Conservation (phyloP, 179 eudicot species). For the Monotropa hypopitys region DNA sequence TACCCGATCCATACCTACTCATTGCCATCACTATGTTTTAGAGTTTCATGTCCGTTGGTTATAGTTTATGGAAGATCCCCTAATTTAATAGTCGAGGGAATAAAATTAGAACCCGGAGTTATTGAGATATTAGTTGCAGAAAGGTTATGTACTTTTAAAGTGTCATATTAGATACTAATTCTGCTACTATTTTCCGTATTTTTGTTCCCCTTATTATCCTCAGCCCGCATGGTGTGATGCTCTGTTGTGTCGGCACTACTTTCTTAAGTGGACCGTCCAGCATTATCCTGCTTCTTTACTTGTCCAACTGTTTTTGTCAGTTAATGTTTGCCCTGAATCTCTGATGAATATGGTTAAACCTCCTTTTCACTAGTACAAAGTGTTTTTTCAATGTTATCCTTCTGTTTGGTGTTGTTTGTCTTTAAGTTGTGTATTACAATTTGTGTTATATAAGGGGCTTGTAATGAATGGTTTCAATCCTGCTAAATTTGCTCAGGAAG, state of each 20-base stretch:
- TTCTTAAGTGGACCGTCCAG: background rate
- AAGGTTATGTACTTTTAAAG: background rate
- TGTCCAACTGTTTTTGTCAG: background rate
- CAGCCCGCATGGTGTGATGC: background rate
- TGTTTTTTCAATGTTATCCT: background rate
- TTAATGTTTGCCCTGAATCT: background rate
- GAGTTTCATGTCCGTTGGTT: background rate
- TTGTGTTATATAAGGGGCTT: background rate
- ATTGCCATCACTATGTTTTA: no score
- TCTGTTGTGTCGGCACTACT: background rate
- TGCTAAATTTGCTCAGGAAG: constrained; percentile 12
- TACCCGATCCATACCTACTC: no score
- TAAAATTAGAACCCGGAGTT: background rate
- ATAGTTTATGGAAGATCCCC: background rate
- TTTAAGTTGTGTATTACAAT: background rate
- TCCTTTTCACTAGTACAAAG: background rate
- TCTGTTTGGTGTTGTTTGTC: background rate
- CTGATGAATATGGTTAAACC: background rate
- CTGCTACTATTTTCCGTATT: background rate
- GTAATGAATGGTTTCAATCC: constrained; percentile 7
- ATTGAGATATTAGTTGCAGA: background rate
- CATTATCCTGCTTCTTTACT: background rate
- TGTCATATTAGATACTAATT: background rate
- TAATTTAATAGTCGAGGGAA: background rate
- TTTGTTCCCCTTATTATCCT: background rate